phyloP scores from a whole-genome alignment of 257 asterid species.

The Solanum dulcamara region DNA sequence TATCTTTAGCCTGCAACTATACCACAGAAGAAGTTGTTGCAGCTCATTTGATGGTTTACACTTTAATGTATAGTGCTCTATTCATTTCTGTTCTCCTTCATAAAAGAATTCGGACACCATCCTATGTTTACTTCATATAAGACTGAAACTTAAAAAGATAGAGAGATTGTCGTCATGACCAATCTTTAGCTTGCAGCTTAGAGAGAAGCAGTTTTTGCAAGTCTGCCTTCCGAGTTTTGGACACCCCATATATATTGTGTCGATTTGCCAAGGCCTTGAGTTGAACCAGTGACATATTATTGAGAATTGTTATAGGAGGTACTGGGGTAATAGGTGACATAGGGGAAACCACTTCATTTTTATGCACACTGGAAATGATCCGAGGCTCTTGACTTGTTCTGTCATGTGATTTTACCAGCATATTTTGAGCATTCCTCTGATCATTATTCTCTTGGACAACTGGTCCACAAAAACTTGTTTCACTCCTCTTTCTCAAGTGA shows the following conservation, averaged over 20 bases:
- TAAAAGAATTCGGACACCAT: not conserved
- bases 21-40: not conserved
- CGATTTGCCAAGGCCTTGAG: conserved; percentile 28
- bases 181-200: not conserved
- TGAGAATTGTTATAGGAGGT: not conserved
- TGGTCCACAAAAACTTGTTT: not conserved
- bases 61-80: not conserved
- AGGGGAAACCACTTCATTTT: not conserved
- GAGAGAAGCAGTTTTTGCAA: conserved; percentile 10
- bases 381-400: not conserved
- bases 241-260: conserved; percentile 15
- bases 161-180: not conserved
- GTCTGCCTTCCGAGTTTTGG: conserved; percentile 13
- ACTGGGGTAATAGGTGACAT: not conserved
- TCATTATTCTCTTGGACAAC: not conserved
- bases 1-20: not conserved
- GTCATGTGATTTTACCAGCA: not conserved
- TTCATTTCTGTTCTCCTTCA: not conserved
- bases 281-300: not conserved
- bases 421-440: not conserved
- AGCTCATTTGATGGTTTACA: not conserved
- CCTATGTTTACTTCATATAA: not conserved
- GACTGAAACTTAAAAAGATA: not conserved
- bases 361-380: not conserved
- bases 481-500: not conserved